Evolutionary conservation across 2,329 filamentous ascomycete genomes (phyloP).

Genomic region (Didymella pomorum): DNA sequence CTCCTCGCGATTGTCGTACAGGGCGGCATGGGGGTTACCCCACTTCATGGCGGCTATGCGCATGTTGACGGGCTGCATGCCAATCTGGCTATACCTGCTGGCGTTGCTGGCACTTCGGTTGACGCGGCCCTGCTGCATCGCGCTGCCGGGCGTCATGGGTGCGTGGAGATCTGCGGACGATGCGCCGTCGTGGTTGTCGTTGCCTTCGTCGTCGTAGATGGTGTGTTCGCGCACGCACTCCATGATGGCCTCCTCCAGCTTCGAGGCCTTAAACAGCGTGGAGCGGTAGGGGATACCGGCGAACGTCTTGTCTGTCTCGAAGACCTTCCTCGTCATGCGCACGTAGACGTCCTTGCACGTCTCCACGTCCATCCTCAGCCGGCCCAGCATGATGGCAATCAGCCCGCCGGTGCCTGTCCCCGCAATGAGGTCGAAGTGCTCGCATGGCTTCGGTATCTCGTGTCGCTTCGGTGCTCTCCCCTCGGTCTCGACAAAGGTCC

Average conservation of each 20-base stretch:
- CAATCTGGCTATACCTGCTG: conserved; percentile 83
- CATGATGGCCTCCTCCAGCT: conserved; percentile 90
- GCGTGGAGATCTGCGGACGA: conserved; percentile 55
- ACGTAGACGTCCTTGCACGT: conserved; percentile 98
- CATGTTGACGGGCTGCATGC: conserved; percentile 66
- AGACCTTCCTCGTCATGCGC: conserved; percentile 90
- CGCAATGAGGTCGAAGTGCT: conserved; percentile 96
- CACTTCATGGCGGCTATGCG: conserved; percentile 61
- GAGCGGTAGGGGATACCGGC: conserved; percentile 93
- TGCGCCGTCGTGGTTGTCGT: conserved; percentile 65
- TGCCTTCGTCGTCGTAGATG: conserved; percentile 79
- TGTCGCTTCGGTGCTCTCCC: conserved; percentile 87
- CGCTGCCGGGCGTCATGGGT: conserved; percentile 50
- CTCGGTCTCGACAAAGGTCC: conserved; percentile 91
- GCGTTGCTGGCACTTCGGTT: conserved; percentile 77
- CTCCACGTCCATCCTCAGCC: conserved; percentile 88
- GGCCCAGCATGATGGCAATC: conserved; percentile 96
- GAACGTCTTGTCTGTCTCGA: conserved; percentile 98
- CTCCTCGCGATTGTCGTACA: conserved; percentile 88
- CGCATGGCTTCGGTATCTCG: conserved; percentile 95
- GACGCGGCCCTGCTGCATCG: conserved; percentile 34
- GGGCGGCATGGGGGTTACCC: conserved; percentile 82
- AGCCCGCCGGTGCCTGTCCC: conserved; percentile 95
- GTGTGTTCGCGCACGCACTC: conserved; percentile 86
- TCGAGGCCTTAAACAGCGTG: conserved; percentile 96